phyloP scores from a whole-genome alignment of 768 basidiomycete species.

The Atractiella rhizophila region DNA sequence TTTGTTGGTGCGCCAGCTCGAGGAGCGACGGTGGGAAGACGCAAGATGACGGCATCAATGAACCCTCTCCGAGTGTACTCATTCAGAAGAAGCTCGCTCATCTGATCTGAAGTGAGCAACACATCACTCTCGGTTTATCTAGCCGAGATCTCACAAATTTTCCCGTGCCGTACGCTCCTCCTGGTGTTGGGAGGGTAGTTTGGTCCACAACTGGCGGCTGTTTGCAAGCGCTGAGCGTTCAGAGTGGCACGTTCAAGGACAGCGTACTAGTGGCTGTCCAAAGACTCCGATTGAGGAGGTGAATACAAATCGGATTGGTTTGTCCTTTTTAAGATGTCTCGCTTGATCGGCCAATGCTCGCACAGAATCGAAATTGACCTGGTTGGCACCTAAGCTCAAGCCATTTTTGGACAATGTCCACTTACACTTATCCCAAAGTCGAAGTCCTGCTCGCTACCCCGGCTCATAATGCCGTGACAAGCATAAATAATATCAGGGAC shows the following conservation, averaged over 20 bases:
- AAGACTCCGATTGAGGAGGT: conserved; percentile 23
- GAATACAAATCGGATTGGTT: conserved; percentile 22
- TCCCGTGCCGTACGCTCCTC: conserved; percentile 21
- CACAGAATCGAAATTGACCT: conserved; percentile 24
- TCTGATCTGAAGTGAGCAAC: too few relatives aligned
- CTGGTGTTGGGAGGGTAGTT: conserved; percentile 19
- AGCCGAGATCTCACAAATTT: too few relatives aligned
- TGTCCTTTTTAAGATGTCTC: conserved; percentile 13
- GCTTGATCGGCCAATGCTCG: conserved; percentile 20
- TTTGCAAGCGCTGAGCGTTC: too few relatives aligned
- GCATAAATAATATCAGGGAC: conserved; percentile 21
- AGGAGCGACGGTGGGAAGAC: conserved; percentile 36
- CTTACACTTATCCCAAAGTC: conserved; percentile 21
- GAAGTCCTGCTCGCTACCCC: conserved; percentile 22
- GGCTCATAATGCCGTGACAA: conserved; percentile 22
- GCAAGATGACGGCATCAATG: conserved; percentile 35
- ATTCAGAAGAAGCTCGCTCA: conserved; percentile 33
- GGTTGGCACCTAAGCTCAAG: not conserved
- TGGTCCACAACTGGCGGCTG: conserved; percentile 17
- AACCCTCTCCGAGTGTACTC: conserved; percentile 36
- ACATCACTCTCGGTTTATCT: too few relatives aligned
- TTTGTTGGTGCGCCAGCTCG: conserved; percentile 32
- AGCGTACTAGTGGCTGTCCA: conserved; percentile 21
- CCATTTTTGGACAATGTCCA: not conserved
- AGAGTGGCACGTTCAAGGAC: too few relatives aligned